Base-by-base conservation (phyloP, 805 yeast species). In the Barnettozyma sucrosica region DNA sequence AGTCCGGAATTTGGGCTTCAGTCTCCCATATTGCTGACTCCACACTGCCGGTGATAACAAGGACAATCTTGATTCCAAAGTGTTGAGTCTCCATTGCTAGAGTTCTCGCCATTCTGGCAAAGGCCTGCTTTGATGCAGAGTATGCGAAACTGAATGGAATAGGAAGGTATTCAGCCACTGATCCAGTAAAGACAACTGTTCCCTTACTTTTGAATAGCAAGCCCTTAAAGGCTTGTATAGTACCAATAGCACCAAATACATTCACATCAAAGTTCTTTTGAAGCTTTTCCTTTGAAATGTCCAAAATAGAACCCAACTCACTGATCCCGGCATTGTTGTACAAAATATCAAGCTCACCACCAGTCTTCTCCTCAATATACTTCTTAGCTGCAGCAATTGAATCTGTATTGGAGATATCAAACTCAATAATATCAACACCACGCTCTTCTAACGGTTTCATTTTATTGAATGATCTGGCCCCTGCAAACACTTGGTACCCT, bases 281-380 rank as follows among this genome's bases (percentile, higher is more conserved):
- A 8, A 67, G 30, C 8, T 52, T 45, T 2, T 53, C 56, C 33
- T 62, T 63, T n/a, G 60, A 58, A 4, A 59, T 50, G 40, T 70
- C 75, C n/a, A 63, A 52, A 10, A 68, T 63, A 0, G 74, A 63
- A 2, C 65, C 45, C 4, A 36, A 28, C 7, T 30, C 25, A 10
- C 48, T 28, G 10, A 51, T 36, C 14, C 76, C 76, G 9, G 75
- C 76, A 51, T 72, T 72, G 51, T 71, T 67, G 57, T 66, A 72
- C 26, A 73, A 58, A 7, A 70, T 53, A 46, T 71, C 68, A 32
- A 73, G 52, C 24, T 47, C 50, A 1, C 71, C 73, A 9, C 62
- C 66, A 25, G 66, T 64, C 23, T 62, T 55, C 5, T 50, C 44
- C 21, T 55, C 57, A 13, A 68, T 54, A 0, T 55, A 28, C 7